Evolutionary conservation across 441 rosid species (phyloP).

Genomic region (Arabidopsis hybrid): DNA sequence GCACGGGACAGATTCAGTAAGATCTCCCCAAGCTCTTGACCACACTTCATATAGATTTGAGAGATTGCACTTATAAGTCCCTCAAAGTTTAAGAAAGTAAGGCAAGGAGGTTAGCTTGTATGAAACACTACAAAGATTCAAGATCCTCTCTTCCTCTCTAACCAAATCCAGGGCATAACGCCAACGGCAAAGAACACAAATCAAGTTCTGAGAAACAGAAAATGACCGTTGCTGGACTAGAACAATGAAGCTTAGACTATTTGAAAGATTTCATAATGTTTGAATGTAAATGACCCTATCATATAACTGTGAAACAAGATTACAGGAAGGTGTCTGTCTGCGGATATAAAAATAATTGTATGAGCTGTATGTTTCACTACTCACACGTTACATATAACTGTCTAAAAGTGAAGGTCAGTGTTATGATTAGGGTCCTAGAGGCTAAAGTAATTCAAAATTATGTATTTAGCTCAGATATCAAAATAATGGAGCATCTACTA

Average conservation of each 20-base stretch:
- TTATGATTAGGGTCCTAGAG: conserved; percentile 2
- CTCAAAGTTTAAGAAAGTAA: background rate
- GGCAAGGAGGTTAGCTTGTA: background rate
- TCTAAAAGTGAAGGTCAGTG: background rate
- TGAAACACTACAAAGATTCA: background rate
- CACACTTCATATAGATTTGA: conserved; percentile 45
- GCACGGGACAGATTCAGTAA: conserved; percentile 79
- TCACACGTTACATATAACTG: background rate
- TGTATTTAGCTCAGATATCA: background rate
- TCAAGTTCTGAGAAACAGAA: conserved; percentile 3
- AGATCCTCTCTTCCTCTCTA: background rate
- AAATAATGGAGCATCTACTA: background rate
- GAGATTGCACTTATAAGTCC: background rate
- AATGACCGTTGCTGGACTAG: background rate
- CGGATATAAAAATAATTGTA: no score
- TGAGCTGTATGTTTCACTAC: background rate
- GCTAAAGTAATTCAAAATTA: background rate
- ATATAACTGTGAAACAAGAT: no score
- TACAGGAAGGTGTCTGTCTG: no score
- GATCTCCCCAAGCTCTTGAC: conserved; percentile 78
- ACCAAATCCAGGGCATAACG: background rate
- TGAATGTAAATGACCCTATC: background rate
- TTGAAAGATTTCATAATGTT: background rate
- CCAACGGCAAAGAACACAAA: background rate
- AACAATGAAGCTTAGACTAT: background rate